Conservation (phyloP, 768 basidiomycete genomes). For the Tulasnella sp. region DNA sequence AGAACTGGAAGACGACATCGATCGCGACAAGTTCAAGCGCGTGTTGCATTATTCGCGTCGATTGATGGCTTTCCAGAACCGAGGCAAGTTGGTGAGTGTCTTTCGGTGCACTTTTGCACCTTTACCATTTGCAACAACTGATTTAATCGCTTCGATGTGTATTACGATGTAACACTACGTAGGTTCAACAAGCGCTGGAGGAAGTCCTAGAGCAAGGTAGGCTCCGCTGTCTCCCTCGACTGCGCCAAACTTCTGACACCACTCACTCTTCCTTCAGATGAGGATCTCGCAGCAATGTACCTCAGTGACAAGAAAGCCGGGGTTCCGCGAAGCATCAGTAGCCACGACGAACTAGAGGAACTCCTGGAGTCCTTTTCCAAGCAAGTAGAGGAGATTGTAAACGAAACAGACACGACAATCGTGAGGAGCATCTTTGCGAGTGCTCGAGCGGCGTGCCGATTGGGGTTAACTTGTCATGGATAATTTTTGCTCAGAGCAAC, state of each 20-base stretch:
- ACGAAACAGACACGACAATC: conserved; percentile 79
- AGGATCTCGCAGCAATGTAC: conserved; percentile 93
- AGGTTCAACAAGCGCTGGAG: conserved; percentile 85
- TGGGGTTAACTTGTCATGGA: neutral
- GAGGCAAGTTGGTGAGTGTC: conserved; percentile 61
- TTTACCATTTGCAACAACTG: neutral
- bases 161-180: neutral
- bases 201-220: conserved; percentile 84
- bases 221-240: conserved; percentile 16
- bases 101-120: neutral
- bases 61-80: conserved; percentile 78
- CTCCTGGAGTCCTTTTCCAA: conserved; percentile 91
- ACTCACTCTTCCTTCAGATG: conserved; percentile 41
- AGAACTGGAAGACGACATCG: conserved; percentile 91
- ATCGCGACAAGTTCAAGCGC: conserved; percentile 86
- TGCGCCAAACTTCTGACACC: neutral
- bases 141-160: neutral
- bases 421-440: conserved; percentile 31
- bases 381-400: conserved; percentile 94
- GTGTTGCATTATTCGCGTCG: conserved; percentile 86
- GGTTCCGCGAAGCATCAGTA: conserved; percentile 46
- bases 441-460: conserved; percentile 7
- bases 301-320: conserved; percentile 72
- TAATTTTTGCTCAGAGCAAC: conserved; percentile 46
- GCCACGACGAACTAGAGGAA: conserved; percentile 89